phyloP scores from a whole-genome alignment of 2,329 filamentous ascomycete species.

The Colletotrichum lupini region DNA sequence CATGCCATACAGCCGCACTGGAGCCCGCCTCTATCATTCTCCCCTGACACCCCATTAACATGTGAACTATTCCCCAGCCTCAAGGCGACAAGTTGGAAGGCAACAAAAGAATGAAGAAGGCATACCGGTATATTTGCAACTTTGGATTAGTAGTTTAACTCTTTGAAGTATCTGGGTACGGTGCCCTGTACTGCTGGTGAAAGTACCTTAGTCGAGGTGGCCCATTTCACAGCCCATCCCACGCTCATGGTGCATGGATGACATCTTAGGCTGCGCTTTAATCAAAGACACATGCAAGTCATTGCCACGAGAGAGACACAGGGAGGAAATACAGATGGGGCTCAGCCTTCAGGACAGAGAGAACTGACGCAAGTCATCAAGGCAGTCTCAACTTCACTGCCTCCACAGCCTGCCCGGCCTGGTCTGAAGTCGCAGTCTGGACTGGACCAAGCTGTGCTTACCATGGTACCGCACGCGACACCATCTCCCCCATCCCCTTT shows the following conservation, averaged over 20 bases:
- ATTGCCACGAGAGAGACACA: not conserved
- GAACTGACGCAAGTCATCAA: not conserved
- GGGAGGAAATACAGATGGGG: not conserved
- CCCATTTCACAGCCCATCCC: no score
- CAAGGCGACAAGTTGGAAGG: not conserved
- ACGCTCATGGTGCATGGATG: not conserved
- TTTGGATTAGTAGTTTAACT: rapidly evolving
- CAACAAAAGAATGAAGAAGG: no score
- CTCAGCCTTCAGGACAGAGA: not conserved
- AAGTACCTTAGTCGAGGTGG: no score
- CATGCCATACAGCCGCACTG: not conserved
- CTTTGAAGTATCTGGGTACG: no score
- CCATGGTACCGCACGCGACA: no score
- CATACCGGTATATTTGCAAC: no score
- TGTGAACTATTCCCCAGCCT: not conserved
- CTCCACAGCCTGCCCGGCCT: not conserved
- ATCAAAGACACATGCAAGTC: not conserved
- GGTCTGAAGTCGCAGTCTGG: no score
- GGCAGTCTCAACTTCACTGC: not conserved
- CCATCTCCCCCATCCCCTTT: not conserved
- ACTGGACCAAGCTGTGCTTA: no score
- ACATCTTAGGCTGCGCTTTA: not conserved
- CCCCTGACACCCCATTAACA: not conserved
- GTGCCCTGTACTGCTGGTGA: no score
- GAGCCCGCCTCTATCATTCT: not conserved